Evolutionary conservation across 345 rosid genomes (phyloP).

Genomic region (Eucalyptus erythrocorys): DNA sequence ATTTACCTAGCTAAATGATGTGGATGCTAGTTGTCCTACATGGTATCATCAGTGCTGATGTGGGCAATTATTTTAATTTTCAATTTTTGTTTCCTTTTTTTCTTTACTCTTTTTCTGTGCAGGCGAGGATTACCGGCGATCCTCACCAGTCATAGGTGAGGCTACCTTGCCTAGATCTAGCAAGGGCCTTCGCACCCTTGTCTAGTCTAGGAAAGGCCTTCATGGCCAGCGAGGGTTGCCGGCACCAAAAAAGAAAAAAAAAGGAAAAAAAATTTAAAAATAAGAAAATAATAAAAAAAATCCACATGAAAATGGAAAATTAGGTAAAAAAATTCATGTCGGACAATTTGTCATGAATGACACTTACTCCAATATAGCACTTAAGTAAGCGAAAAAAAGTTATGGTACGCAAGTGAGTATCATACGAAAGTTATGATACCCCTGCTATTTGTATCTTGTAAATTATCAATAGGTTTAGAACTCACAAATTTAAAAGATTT

Average conservation of each 20-base stretch:
- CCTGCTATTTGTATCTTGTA: rapidly evolving
- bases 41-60: rapidly evolving
- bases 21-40: no score
- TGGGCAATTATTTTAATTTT: rapidly evolving
- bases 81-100: no score
- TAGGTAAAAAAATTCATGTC: no score
- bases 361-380: not conserved
- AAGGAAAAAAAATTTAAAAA: no score
- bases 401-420: not conserved
- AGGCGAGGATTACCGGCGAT: rapidly evolving
- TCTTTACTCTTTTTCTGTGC: no score
- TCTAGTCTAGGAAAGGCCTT: no score
- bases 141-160: rapidly evolving
- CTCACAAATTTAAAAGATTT: not conserved
- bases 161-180: no score
- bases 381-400: rapidly evolving
- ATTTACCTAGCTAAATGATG: rapidly evolving
- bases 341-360: not conserved
- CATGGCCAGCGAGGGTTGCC: rapidly evolving
- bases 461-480: not conserved
- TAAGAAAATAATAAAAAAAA: no score
- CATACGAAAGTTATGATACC: not conserved
- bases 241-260: no score
- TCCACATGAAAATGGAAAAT: rapidly evolving
- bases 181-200: no score